Base-by-base conservation (phyloP, 208 protist genomes). In the Leishmania turanica region DNA sequence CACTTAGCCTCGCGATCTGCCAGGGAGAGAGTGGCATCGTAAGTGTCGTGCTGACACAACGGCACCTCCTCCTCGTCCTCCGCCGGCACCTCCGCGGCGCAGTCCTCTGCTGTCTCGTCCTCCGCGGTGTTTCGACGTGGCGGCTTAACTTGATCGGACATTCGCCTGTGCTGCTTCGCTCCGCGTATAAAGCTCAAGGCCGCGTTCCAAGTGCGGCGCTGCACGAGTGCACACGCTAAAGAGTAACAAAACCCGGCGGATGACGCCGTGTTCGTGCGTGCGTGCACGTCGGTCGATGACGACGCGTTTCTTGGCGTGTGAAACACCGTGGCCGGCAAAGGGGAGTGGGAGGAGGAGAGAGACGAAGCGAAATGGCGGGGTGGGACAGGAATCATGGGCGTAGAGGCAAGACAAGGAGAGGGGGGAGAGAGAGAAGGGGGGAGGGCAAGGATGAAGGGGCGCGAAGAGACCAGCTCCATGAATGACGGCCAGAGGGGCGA, bases 1-100 rank as follows among this genome's bases (percentile, higher is more conserved):
- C 95, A 98, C 40, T 89, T 89, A 1, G 73, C 73, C 85, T 98
- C 93, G 13, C 89, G 89, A 58, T 91, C 93, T 11, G 70, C 80
- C 53, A 95, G 83, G 13, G 90, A 78, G 75, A 96, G 80, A 3
- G 80, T 72, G 17, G 76, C 68, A 65, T 91, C 85, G 79, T 89
- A 89, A 74, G 79, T 70, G 40, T 82, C 77, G 60, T 86, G 84
- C 51, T 85, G 82, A 64, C 75, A 78, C 40, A 85, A 42, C 34
- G 71, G 76, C 60, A 85, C 82, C 62, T 78, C 82, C 54, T 85
- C 82, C 2, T 85, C 78, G 56, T 72, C 54, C 7, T 69, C 60
- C 34, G 6, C 24, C 49, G 34, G 27, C 53, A 34, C 72, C 40
- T 60, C 69, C 11, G 47, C 34, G n/a, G 49, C 7, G 34, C 53